A percentile compares a stretch with the other conserved stretches of the same genome.
These are phyloP conservation scores for Ramularia collo-cygni DNA, from an alignment of 2,329 filamentous ascomycete genomes.

Conservation along the genomic window DNA sequence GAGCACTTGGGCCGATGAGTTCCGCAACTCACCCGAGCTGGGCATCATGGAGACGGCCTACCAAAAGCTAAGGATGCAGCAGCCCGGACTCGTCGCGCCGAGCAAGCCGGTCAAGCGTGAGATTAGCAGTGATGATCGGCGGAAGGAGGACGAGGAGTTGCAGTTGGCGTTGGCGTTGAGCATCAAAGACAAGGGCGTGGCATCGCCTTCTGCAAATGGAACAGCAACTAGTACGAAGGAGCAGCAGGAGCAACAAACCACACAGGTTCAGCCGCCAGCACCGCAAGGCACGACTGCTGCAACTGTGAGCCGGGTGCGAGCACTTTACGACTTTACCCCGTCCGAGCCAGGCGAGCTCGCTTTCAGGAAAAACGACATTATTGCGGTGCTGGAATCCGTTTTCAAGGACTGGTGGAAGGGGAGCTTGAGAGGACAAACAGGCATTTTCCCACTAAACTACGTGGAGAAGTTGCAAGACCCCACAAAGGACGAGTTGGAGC, in stretches of 20 bases:
- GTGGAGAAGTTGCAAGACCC: constrained; percentile 96
- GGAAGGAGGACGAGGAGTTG: constrained; percentile 94
- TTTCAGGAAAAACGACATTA: constrained; percentile 94
- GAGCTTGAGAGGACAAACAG: constrained; percentile 85
- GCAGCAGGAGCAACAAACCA: constrained; percentile 28
- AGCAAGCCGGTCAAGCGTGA: constrained; percentile 90
- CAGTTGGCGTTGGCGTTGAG: constrained; percentile 93
- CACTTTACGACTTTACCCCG: constrained; percentile 89
- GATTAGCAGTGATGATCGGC: constrained; percentile 81
- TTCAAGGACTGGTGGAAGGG: constrained; percentile 99
- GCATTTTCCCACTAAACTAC: constrained; percentile 97
- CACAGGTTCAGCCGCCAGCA: constrained; percentile 35
- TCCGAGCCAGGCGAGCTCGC: constrained; percentile 91
- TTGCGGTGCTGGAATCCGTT: constrained; percentile 92
- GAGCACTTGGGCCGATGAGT: constrained; percentile 95
- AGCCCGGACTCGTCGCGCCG: constrained; percentile 77
- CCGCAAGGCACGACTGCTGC: constrained; percentile 81
- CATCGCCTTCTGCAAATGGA: constrained; percentile 22
- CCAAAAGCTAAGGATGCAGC: constrained; percentile 65
- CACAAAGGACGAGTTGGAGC: constrained; percentile 85
- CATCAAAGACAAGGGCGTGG: constrained; percentile 68
- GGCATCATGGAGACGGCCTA: constrained; percentile 98
- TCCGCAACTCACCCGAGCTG: constrained; percentile 77
- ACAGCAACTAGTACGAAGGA: constrained; percentile 26
- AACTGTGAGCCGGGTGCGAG: constrained; percentile 88